Evolutionary conservation across 345 rosid genomes (phyloP).

Genomic region (Hibiscus trionum): DNA sequence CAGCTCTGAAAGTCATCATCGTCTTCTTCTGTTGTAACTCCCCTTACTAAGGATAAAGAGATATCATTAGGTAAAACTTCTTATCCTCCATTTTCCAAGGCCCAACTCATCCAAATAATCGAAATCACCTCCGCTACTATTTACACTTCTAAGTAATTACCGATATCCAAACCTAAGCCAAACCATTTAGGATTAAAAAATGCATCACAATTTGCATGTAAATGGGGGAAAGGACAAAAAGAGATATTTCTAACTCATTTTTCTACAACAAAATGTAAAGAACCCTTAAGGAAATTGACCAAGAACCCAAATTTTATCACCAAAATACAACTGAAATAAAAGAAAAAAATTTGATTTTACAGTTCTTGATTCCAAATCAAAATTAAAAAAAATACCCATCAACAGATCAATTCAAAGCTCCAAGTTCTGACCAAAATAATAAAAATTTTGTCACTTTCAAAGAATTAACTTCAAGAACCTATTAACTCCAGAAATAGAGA

Average conservation of each 20-base stretch:
- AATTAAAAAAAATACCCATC: conserved; percentile 17
- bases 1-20: conserved; percentile 95
- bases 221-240: not conserved
- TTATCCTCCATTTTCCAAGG: conserved; percentile 44
- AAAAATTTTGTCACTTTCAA: not conserved
- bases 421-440: conserved; percentile 3
- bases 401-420: conserved; percentile 35
- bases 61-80: conserved; percentile 25
- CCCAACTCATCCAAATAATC: conserved; percentile 4
- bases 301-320: conserved; percentile 12
- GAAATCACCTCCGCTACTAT: not conserved
- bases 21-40: conserved; percentile 45
- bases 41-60: conserved; percentile 33
- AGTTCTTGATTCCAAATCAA: conserved; percentile 12
- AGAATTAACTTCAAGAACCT: not conserved
- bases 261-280: conserved; percentile 2
- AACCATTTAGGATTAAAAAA: conserved; percentile 11
- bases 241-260: conserved; percentile 1
- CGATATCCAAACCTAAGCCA: conserved; percentile 12
- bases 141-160: conserved; percentile 19
- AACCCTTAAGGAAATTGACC: conserved; percentile 8
- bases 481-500: conserved; percentile 7
- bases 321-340: conserved; percentile 10
- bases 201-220: conserved; percentile 18
- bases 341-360: conserved; percentile 10